A percentile compares a stretch with the other conserved stretches of the same genome.
Evolutionary conservation across 139 green algal species (phyloP).

Genomic region (Picochlorum costavermella): DNA sequence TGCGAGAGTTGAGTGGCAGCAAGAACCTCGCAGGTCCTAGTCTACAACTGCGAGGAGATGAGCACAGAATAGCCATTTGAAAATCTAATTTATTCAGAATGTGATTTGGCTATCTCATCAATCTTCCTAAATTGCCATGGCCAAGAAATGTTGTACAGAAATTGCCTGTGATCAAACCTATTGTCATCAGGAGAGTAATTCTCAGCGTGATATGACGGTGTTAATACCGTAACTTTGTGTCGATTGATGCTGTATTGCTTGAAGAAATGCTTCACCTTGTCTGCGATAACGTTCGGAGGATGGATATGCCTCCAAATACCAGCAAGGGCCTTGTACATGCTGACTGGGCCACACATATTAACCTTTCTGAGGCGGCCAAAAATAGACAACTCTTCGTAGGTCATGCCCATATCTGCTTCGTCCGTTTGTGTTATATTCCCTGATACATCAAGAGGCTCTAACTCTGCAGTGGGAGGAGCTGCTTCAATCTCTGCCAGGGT

Average conservation of each 20-base stretch:
- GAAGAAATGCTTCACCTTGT: conserved; percentile 92
- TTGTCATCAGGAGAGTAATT: conserved; percentile 95
- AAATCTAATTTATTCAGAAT: neutral
- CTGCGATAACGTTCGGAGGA: conserved; percentile 38
- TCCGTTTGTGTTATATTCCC: conserved; percentile 61
- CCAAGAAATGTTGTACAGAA: conserved; percentile 86
- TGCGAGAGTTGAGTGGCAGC: too few relatives aligned
- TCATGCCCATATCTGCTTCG: conserved; percentile 93
- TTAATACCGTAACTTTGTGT: conserved; percentile 95
- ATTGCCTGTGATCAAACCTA: conserved; percentile 86
- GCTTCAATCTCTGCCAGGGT: conserved; percentile 65
- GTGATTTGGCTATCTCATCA: conserved; percentile 39
- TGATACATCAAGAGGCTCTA: conserved; percentile 69
- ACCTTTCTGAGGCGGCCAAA: conserved; percentile 89
- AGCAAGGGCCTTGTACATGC: conserved; percentile 69
- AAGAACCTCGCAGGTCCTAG: too few relatives aligned
- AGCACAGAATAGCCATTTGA: too few relatives aligned
- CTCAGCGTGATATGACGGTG: conserved; percentile 93
- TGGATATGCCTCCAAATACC: conserved; percentile 41
- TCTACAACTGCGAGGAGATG: too few relatives aligned
- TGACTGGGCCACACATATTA: conserved; percentile 70
- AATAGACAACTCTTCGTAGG: conserved; percentile 83
- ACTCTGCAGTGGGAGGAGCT: conserved; percentile 87
- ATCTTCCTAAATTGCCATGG: conserved; percentile 83
- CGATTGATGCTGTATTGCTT: conserved; percentile 89